Percentiles rank a stretch among this genome's conserved stretches.
phyloP scores from a whole-genome alignment of 2,329 filamentous ascomycete species.

The Westerdykella ornata region DNA sequence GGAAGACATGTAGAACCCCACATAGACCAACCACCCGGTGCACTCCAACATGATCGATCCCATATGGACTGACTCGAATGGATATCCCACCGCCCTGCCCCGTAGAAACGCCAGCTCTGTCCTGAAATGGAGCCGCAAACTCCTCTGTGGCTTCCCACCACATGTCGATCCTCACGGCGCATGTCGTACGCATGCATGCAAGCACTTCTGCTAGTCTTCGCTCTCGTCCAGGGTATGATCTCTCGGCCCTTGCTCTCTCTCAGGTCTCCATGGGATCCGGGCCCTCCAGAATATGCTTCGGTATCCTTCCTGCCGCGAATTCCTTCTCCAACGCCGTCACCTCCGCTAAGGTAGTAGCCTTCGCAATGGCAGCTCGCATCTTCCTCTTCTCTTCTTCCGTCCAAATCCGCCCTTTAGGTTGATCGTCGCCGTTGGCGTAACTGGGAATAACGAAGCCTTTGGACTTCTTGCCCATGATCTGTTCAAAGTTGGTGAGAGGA shows the following conservation, averaged over 20 bases:
- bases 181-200: too few relatives aligned
- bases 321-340: conserved; percentile 88
- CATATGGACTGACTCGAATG: too few relatives aligned
- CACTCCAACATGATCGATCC: too few relatives aligned
- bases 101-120: too few relatives aligned
- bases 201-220: too few relatives aligned
- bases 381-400: conserved; percentile 83
- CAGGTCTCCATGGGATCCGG: conserved; percentile 27
- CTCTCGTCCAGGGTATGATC: background rate
- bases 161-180: too few relatives aligned
- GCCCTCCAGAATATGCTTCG: conserved; percentile 37
- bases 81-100: too few relatives aligned
- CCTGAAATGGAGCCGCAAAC: too few relatives aligned
- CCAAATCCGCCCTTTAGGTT: conserved; percentile 58
- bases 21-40: too few relatives aligned
- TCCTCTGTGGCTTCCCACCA: too few relatives aligned
- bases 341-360: conserved; percentile 82
- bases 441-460: conserved; percentile 59
- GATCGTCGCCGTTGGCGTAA: conserved; percentile 32
- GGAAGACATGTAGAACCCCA: background rate
- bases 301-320: conserved; percentile 80
- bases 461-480: conserved; percentile 81
- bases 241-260: background rate
- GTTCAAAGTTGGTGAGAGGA: background rate
- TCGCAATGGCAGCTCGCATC: conserved; percentile 79